Base-by-base conservation (phyloP, 331 rosid species). In the Pyracantha coccinea region DNA sequence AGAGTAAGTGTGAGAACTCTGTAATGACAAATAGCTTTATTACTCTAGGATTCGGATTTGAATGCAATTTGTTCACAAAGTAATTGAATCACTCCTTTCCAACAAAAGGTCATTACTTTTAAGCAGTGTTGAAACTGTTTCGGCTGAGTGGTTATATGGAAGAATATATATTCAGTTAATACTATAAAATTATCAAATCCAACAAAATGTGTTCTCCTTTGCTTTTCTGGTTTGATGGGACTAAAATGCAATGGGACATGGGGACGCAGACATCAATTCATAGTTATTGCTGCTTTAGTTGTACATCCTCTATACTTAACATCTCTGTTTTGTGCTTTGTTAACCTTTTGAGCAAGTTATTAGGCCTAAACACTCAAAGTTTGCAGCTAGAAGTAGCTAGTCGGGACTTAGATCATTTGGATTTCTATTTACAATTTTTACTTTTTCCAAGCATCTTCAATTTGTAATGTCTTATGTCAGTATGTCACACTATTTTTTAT, bases 1-100 rank as follows among this genome's bases (percentile, higher is more conserved):
- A 80, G 68, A 86, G 98, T 91, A 84, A 87, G 97, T 75, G 66
- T 28, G 31, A 14, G 23, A 38, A 24, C 38, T 17, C 35, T 72
- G 35, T 21, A 14, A 57, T 62, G 57, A 27, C 29, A 7, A 9
- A 72, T 21, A n/a, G 21, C 55, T 72, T 29, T 72, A 33, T 72
- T 20, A 57, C 41, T 28, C 66, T 60, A 13, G n/a, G 32, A 28
- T 33, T 16, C 6, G 17, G 59, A 14, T 17, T 17, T 21, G 4
- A 14, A 32, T 32, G 66, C 33, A 57, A 57, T 29, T 6, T 20
- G 35, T 59, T 14, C 2, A 19, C 19, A 20, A 15, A 2, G 32
- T 70, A 28, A 5, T 50, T 28, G 27, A 45, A 45, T 53, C 33
- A 58, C 45, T 47, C n/a, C 6, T 21, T 19, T 60, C 15, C 27